Conservation (phyloP, 805 yeast genomes). For the Maudiozyma pseudohumilis region DNA sequence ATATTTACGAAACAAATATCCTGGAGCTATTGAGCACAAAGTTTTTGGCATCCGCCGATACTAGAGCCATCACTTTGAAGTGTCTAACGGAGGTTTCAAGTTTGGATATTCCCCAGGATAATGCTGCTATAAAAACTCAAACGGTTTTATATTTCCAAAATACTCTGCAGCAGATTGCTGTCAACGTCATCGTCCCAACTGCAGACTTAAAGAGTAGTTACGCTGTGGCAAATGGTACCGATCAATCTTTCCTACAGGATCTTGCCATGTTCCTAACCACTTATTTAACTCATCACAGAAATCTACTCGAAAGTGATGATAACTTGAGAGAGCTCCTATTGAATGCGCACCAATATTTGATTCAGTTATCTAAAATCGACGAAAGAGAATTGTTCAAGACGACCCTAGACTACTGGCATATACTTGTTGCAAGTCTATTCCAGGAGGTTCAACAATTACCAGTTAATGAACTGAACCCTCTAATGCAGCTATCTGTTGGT, state of each 20-base stretch:
- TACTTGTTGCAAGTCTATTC: conserved; percentile 71
- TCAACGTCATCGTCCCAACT: conserved; percentile 56
- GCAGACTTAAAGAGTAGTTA: conserved; percentile 67
- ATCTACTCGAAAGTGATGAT: conserved; percentile 49
- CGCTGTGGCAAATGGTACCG: conserved; percentile 62
- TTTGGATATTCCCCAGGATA: conserved; percentile 46
- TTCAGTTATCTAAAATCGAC: conserved; percentile 79
- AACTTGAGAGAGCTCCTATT: conserved; percentile 48
- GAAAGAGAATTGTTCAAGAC: conserved; percentile 95
- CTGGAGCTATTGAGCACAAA: conserved; percentile 62
- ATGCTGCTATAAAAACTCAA: conserved; percentile 33
- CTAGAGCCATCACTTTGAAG: conserved; percentile 76
- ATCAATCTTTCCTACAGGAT: conserved; percentile 92
- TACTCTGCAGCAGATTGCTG: conserved; percentile 58
- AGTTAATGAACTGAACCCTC: conserved; percentile 57
- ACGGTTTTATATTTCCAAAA: conserved; percentile 61
- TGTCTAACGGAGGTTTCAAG: conserved; percentile 87
- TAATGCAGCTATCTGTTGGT: conserved; percentile 54
- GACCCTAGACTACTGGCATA: conserved; percentile 89
- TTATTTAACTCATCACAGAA: conserved; percentile 64
- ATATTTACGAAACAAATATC: conserved; percentile 79
- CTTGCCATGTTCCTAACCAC: conserved; percentile 87
- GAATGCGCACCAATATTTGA: conserved; percentile 68
- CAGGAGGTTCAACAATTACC: conserved; percentile 81
- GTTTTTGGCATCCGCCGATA: conserved; percentile 67